phyloP scores from a whole-genome alignment of 1,139 yeast genomes.

The Magnusiomyces suaveolens region DNA sequence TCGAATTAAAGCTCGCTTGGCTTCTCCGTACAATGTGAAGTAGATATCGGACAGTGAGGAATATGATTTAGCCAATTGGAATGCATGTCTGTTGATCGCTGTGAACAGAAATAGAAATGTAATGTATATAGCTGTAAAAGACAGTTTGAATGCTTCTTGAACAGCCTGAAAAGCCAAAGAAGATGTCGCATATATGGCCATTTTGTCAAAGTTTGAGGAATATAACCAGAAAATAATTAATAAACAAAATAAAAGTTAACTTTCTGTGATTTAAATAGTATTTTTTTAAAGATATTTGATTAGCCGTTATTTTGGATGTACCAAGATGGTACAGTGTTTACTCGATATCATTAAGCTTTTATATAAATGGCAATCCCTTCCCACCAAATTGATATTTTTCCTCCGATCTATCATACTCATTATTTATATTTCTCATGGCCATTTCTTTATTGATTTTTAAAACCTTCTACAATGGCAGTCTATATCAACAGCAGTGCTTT shows the following conservation, averaged over 20 bases:
- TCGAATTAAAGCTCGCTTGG: neutral
- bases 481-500: neutral
- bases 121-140: neutral
- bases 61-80: neutral
- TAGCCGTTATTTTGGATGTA: no score
- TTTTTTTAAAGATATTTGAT: no score
- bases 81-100: neutral
- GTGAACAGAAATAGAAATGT: neutral
- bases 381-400: no score
- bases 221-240: no score
- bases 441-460: neutral
- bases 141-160: neutral
- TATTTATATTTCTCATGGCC: neutral
- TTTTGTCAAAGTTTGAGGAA: neutral
- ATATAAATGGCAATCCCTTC: no score
- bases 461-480: neutral
- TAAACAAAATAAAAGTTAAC: neutral
- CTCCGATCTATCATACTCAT: neutral
- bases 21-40: neutral
- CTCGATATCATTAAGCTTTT: no score
- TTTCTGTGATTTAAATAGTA: no score
- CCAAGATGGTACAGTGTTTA: no score
- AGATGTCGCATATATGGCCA: neutral
- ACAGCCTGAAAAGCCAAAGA: neutral
- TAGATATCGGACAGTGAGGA: neutral